Percentiles rank a stretch among this genome's conserved stretches.
Conservation (phyloP, 768 basidiomycete species). For the Mycena maculata region DNA sequence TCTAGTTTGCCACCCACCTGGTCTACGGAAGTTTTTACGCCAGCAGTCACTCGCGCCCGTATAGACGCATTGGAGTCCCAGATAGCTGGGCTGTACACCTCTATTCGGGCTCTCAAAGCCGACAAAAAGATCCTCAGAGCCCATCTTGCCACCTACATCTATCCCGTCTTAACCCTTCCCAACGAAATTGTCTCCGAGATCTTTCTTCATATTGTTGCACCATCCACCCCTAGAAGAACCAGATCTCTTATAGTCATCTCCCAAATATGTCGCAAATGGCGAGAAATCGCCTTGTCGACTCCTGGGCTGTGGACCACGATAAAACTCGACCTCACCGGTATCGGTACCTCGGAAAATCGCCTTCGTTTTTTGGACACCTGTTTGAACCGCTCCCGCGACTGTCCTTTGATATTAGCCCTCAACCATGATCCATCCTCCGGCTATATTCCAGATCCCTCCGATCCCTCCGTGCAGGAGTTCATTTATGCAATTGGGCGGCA, state of each 20-base stretch:
- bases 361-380: not conserved
- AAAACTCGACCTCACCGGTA: not conserved
- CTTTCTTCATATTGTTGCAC: not conserved
- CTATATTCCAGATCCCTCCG: not conserved
- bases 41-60: not conserved
- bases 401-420: not conserved
- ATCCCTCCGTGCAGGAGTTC: not conserved
- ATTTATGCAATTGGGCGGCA: not conserved
- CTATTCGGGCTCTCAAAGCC: not conserved
- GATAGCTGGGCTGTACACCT: not conserved
- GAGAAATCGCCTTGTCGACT: not conserved
- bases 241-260: not conserved
- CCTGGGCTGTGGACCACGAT: not conserved
- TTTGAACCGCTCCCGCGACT: not conserved
- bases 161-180: not conserved
- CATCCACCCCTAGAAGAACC: not conserved
- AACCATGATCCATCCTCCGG: not conserved
- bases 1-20: no score
- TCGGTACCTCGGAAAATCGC: not conserved
- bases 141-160: not conserved
- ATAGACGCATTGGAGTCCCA: not conserved
- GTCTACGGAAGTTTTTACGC: no score
- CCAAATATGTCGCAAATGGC: not conserved
- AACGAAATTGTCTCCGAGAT: not conserved
- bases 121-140: not conserved